Percentiles rank a stretch among this genome's conserved stretches.
Evolutionary conservation across 2,329 filamentous ascomycete genomes (phyloP).

Genomic region (Didymella lethalis): DNA sequence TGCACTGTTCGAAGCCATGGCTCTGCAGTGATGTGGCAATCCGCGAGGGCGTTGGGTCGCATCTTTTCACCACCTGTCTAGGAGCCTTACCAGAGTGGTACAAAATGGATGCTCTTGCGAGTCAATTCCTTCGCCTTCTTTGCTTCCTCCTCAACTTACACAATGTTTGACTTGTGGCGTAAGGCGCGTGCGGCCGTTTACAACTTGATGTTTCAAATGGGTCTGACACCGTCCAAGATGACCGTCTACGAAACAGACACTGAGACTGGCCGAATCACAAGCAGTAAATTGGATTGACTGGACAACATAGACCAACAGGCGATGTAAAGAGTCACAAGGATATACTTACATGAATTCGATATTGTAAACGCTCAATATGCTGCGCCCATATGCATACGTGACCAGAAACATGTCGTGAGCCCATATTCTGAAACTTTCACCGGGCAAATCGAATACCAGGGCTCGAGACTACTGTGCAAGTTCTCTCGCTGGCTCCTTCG

Average conservation of each 20-base stretch:
- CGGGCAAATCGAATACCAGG: too few relatives aligned
- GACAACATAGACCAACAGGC: background rate
- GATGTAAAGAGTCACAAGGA: background rate
- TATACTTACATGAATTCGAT: background rate
- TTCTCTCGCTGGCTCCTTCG: constrained; percentile 22
- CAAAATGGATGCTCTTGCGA: background rate
- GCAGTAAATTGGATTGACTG: background rate
- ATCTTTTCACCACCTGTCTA: background rate
- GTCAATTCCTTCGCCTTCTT: background rate
- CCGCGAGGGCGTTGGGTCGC: background rate
- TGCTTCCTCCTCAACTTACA: background rate
- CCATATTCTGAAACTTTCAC: too few relatives aligned
- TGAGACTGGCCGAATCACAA: background rate
- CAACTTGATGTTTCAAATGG: background rate
- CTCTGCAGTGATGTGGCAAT: background rate
- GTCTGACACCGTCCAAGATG: background rate
- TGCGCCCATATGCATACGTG: constrained; percentile 3
- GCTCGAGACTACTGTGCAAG: constrained; percentile 1
- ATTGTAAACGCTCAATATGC: background rate
- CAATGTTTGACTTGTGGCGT: background rate
- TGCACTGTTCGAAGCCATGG: background rate
- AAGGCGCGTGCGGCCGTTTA: background rate
- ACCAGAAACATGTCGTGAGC: too few relatives aligned
- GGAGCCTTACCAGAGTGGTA: background rate
- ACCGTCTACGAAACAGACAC: background rate